Evolutionary conservation across 1,139 yeast genomes (phyloP).

Genomic region (Debaryomycetaceae sp.): DNA sequence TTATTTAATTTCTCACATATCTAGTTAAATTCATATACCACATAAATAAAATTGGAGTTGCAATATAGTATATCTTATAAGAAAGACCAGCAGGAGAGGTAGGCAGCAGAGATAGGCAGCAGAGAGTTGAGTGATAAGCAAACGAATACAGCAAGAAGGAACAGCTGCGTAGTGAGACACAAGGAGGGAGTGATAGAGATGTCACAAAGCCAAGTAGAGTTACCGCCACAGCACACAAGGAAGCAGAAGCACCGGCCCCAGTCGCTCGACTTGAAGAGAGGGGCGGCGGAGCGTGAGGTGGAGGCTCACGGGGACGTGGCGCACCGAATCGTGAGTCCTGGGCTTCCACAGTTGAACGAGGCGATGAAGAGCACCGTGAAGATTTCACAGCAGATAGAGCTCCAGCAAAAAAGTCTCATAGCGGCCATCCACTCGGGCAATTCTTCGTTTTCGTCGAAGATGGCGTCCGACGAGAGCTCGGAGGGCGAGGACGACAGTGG

Average conservation of each 20-base stretch:
- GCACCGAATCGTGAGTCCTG: conserved; percentile 44
- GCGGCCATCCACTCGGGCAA: conserved; percentile 30
- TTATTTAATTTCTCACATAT: background rate
- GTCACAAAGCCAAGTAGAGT: conserved; percentile 18
- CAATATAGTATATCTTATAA: background rate
- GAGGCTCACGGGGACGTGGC: conserved; percentile 26
- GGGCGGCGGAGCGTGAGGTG: background rate
- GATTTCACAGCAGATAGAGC: conserved; percentile 44
- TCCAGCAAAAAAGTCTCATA: conserved; percentile 46
- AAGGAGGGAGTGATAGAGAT: conserved; percentile 4
- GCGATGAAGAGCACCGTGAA: conserved; percentile 48
- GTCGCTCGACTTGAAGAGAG: conserved; percentile 15
- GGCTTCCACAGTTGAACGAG: conserved; percentile 40
- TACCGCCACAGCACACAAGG: conserved; percentile 9
- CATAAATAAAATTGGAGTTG: background rate
- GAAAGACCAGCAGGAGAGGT: background rate
- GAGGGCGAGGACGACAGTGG: background rate
- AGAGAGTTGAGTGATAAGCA: background rate
- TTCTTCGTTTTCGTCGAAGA: background rate
- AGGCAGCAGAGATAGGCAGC: background rate
- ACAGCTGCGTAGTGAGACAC: background rate
- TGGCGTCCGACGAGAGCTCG: background rate
- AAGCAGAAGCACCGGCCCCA: conserved; percentile 21
- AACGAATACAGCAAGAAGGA: background rate
- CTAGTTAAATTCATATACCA: background rate